Evolutionary conservation across 441 rosid species (phyloP), one percentile per base, ranked within the genome.

Genomic region (Rhodomyrtus psidioides): DNA sequence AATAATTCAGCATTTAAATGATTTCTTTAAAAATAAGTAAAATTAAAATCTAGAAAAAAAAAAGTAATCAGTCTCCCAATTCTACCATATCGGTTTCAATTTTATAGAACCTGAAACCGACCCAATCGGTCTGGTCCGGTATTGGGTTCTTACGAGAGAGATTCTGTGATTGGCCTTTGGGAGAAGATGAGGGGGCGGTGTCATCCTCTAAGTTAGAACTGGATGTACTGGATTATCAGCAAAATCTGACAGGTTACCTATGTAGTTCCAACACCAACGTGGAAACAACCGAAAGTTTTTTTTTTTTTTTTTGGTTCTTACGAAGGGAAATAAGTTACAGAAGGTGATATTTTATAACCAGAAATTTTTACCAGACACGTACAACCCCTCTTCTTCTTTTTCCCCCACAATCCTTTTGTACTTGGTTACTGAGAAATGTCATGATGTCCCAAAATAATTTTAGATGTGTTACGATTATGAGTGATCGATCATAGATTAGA

Each of bases 401-500:
- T 4, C 4, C 3, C 9, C 1, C 49, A 70, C 79, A 34, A 34
- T 39, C n/a, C 7, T 10, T 70, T 12, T 70, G 10, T 70, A 10
- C 46, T 65, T 19, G 76, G 21, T 34, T 5, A 19, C 26, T 5
- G 0, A 34, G 26, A 65, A 4, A 34, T 34, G 46, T 34, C 24
- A 15, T 4, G 7, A 62, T 2, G 4, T 4, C 5, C 0, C 23
- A 10, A 21, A 70, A 34, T 2, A 34, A 39, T 39, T 0, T 34
- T 10, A 39, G 42, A 5, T 2, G 0, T 1, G 2, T 10, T 34
- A 51, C 6, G 5, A 39, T 5, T 19, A 3, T 14, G 1, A 6
- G 24, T 39, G 16, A 21, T 9, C 2, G 1, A 6, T 30, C 2
- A 16, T 9, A 9, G 6, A 30, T 62, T 12, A 3, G 15, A 51